Conservation (phyloP, 75 land plant species). For the Cunninghamia lanceolata region DNA sequence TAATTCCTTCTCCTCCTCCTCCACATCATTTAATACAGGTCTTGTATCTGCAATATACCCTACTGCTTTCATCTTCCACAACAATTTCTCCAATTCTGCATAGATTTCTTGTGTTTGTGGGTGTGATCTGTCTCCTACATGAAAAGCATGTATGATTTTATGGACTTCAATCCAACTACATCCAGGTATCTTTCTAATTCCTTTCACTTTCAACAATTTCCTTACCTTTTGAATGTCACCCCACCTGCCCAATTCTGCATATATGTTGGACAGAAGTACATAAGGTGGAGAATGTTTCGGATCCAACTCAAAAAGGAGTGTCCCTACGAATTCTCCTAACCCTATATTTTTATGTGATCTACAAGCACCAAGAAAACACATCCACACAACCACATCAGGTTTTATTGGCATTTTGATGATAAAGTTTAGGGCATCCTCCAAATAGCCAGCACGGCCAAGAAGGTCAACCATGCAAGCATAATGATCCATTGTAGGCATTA, state of each 20-base stretch:
- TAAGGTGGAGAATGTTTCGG: constrained; percentile 11
- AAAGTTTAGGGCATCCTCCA: constrained; percentile 12
- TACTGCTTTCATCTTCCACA: not conserved
- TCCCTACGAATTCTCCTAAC: constrained; percentile 13
- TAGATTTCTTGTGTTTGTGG: constrained; percentile 11
- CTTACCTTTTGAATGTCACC: constrained; percentile 2
- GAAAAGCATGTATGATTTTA: constrained; percentile 10
- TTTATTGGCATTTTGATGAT: constrained; percentile 22
- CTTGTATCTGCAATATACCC: constrained; percentile 14
- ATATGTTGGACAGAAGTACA: constrained; percentile 19
- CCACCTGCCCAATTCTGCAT: constrained; percentile 13
- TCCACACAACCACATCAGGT: constrained; percentile 19
- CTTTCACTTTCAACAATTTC: constrained; percentile 6
- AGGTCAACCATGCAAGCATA: constrained; percentile 18
- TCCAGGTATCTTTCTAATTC: constrained; percentile 6
- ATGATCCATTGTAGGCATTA: constrained; percentile 13
- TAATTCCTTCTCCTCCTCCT: constrained; percentile 11
- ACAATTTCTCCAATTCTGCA: constrained; percentile 4
- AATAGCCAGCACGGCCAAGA: constrained; percentile 16
- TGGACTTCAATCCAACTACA: constrained; percentile 13
- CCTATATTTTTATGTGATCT: constrained; percentile 11
- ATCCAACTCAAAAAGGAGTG: constrained; percentile 8
- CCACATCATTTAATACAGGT: constrained; percentile 6
- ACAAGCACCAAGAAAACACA: constrained; percentile 28
- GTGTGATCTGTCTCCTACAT: constrained; percentile 12